These are phyloP conservation scores for Eutypella sp. DNA, from an alignment of 2,329 filamentous ascomycete species.

Conservation along the genomic window DNA sequence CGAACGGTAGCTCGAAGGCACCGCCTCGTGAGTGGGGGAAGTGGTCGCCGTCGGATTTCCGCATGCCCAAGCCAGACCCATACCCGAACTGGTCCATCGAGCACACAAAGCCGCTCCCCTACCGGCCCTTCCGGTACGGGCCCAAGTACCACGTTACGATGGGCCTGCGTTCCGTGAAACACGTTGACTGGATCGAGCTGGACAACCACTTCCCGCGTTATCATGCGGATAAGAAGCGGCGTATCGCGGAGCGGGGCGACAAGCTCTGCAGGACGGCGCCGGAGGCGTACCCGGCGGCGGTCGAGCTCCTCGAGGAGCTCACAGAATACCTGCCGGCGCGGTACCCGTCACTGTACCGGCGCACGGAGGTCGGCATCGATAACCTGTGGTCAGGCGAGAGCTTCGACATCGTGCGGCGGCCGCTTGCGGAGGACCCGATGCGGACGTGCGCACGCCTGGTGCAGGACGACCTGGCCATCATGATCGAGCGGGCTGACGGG, in stretches of 20 bases:
- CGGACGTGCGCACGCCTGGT: conserved; percentile 64
- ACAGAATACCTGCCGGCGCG: conserved; percentile 65
- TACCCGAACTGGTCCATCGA: conserved; percentile 66
- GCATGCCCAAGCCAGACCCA: conserved; percentile 32
- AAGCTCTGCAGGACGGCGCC: conserved; percentile 68
- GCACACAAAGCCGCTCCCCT: conserved; percentile 67
- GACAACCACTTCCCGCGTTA: conserved; percentile 73
- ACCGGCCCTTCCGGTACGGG: conserved; percentile 73
- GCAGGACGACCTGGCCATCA: conserved; percentile 79
- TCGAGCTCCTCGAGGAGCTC: conserved; percentile 74
- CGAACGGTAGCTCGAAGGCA: conserved; percentile 2
- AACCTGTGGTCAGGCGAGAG: conserved; percentile 68
- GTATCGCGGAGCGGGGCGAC: conserved; percentile 60
- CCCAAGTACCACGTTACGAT: conserved; percentile 74
- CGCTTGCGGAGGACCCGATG: conserved; percentile 74
- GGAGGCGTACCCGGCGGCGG: conserved; percentile 64
- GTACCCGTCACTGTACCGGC: conserved; percentile 66
- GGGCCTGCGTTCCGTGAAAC: conserved; percentile 66
- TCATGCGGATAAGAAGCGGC: conserved; percentile 64
- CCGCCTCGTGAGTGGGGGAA: conserved; percentile 20
- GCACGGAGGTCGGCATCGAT: conserved; percentile 59
- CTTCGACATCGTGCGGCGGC: conserved; percentile 62
- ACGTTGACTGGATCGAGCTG: conserved; percentile 77
- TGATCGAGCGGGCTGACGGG: conserved; percentile 72
- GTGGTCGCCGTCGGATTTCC: conserved; percentile 23